Evolutionary conservation across 2,329 filamentous ascomycete genomes (phyloP).

Genomic region (Tolypocladium amazonense): DNA sequence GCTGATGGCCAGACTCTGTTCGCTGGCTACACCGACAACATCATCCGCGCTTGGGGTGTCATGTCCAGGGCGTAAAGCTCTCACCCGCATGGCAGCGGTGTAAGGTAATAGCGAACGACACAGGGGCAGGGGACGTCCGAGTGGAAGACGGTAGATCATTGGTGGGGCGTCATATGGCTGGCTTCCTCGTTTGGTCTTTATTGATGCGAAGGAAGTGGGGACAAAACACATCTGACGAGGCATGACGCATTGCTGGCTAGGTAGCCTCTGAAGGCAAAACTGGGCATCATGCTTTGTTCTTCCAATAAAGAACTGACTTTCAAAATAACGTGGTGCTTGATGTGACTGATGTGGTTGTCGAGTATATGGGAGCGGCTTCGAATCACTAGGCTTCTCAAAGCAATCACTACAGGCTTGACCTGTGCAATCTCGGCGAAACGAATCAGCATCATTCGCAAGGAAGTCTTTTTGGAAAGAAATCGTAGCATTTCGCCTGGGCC

Average conservation of each 20-base stretch:
- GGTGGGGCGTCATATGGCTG: slow-evolving; percentile 35
- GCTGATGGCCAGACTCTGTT: slow-evolving; percentile 99
- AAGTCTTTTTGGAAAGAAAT: neutral
- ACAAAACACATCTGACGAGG: slow-evolving; percentile 22
- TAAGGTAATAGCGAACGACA: slow-evolving; percentile 3
- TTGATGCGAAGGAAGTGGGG: slow-evolving; percentile 26
- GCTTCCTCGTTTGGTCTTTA: slow-evolving; percentile 35
- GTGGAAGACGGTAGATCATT: slow-evolving; percentile 25
- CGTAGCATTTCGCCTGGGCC: neutral
- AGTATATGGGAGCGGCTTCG: neutral
- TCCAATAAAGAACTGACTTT: slow-evolving; percentile 26
- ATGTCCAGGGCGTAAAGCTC: slow-evolving; percentile 74
- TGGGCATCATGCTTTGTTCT: slow-evolving; percentile 29
- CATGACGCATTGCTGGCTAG: slow-evolving; percentile 26
- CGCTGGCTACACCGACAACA: slow-evolving; percentile 99
- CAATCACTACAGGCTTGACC: neutral
- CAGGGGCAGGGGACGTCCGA: neutral
- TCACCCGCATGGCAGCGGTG: slow-evolving; percentile 8
- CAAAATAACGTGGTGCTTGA: slow-evolving; percentile 1
- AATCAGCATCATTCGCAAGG: neutral
- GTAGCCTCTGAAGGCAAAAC: slow-evolving; percentile 24
- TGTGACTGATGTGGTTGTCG: neutral
- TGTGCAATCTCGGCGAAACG: neutral
- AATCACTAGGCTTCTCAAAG: neutral
- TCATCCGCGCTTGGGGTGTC: slow-evolving; percentile 95